Percentiles rank a stretch among this genome's conserved stretches.
phyloP scores from a whole-genome alignment of 331 rosid genomes.

The Malus hybrid region DNA sequence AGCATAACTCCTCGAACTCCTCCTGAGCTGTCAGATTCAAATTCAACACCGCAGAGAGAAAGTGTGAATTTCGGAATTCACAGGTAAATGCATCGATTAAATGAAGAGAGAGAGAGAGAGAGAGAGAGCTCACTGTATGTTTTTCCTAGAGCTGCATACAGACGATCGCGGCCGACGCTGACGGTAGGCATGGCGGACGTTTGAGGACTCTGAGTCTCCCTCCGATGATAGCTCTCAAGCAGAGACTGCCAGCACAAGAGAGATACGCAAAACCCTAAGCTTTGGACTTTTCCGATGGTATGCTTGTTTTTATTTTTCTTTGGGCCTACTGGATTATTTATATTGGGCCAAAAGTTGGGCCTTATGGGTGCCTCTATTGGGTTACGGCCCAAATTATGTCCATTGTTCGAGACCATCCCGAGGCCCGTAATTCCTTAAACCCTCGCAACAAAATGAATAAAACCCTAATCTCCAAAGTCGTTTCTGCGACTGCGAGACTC shows the following conservation, averaged over 20 bases:
- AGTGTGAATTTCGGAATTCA: not conserved
- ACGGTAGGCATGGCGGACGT: slow-evolving; percentile 70
- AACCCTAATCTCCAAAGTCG: not conserved
- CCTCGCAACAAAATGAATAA: not conserved
- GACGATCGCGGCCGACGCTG: slow-evolving; percentile 88
- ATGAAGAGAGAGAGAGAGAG: not conserved
- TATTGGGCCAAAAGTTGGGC: not conserved
- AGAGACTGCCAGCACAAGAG: not conserved
- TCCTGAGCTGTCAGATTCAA: slow-evolving; percentile 57
- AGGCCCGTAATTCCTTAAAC: not conserved
- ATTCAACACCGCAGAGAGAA: not conserved
- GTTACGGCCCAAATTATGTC: not conserved
- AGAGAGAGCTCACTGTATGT: slow-evolving; percentile 59
- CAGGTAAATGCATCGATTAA: not conserved
- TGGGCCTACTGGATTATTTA: not conserved
- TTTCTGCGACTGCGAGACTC: not conserved
- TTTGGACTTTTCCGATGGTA: not conserved
- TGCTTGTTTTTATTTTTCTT: not conserved
- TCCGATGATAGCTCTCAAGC: not conserved
- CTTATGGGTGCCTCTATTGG: not conserved
- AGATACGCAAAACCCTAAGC: not conserved
- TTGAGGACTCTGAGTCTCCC: not conserved
- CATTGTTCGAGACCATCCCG: not conserved
- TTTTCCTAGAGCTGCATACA: slow-evolving; percentile 63
- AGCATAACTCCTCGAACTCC: slow-evolving; percentile 89